Evolutionary conservation across 2,329 filamentous ascomycete species (phyloP).

Genomic region (Whalleya microplaca): DNA sequence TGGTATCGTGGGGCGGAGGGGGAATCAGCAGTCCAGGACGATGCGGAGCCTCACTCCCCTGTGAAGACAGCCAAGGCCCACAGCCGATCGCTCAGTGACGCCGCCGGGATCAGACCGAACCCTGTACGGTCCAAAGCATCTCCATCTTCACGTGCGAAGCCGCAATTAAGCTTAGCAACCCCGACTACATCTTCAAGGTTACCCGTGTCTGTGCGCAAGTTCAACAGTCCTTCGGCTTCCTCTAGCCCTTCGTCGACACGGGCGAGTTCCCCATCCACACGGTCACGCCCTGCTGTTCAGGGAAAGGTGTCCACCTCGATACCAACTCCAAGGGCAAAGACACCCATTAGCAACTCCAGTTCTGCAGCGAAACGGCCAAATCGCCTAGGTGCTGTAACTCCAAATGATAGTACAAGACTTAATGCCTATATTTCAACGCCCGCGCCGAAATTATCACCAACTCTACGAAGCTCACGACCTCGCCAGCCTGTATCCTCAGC

Average conservation of each 20-base stretch:
- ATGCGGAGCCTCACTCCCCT: slow-evolving; percentile 23
- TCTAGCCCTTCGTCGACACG: slow-evolving; percentile 57
- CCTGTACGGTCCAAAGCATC: slow-evolving; percentile 39
- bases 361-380: slow-evolving; percentile 44
- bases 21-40: slow-evolving; percentile 20
- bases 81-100: slow-evolving; percentile 63
- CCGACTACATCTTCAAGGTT: slow-evolving; percentile 45
- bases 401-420: slow-evolving; percentile 61
- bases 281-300: slow-evolving; percentile 47
- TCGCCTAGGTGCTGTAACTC: slow-evolving; percentile 46
- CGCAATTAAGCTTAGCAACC: slow-evolving; percentile 35
- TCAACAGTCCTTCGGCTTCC: slow-evolving; percentile 48
- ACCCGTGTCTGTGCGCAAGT: slow-evolving; percentile 51
- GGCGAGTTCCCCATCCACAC: slow-evolving; percentile 57
- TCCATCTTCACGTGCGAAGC: slow-evolving; percentile 39
- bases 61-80: slow-evolving; percentile 46
- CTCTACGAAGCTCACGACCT: slow-evolving; percentile 80
- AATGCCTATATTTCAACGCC: slow-evolving; percentile 76
- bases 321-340: slow-evolving; percentile 44
- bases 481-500: slow-evolving; percentile 76
- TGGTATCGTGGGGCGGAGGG: slow-evolving; percentile 36
- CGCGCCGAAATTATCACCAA: slow-evolving; percentile 74
- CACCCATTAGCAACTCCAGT: slow-evolving; percentile 43
- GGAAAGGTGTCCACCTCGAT: slow-evolving; percentile 44
- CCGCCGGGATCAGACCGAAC: slow-evolving; percentile 45